Conservation (phyloP, 495 filamentous ascomycete genomes). For the Astrothelium subdiscretum region DNA sequence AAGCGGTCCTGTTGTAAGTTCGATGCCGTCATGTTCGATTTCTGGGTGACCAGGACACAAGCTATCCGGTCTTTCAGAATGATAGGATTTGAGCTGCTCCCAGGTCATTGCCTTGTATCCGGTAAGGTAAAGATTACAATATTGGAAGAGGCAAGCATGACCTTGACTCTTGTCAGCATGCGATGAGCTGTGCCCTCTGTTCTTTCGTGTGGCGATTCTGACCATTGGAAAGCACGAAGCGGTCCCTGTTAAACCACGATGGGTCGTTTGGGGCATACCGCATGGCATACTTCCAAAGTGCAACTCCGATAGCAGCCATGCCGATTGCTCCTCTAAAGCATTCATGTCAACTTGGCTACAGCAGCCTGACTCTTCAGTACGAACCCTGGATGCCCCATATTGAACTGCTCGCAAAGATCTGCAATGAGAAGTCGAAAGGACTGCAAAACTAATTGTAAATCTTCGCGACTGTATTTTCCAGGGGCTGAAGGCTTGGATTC, state of each 20-base stretch:
- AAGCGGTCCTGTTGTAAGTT: conserved; percentile 51
- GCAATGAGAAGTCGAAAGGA: conserved; percentile 45
- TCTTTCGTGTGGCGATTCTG: background rate
- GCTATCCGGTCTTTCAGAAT: conserved; percentile 38
- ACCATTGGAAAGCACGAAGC: conserved; percentile 44
- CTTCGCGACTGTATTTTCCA: background rate
- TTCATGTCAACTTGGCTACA: background rate
- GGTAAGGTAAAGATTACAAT: conserved; percentile 44
- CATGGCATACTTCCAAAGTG: conserved; percentile 43
- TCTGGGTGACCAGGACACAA: conserved; percentile 51
- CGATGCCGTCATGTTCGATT: conserved; percentile 48
- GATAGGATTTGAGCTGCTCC: conserved; percentile 49
- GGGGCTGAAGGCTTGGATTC: background rate
- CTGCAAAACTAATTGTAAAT: conserved; percentile 32
- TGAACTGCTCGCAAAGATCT: conserved; percentile 49
- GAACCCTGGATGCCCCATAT: conserved; percentile 46
- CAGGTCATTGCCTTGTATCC: conserved; percentile 49
- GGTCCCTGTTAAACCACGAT: conserved; percentile 40
- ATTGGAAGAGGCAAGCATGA: conserved; percentile 51
- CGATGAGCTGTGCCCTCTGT: background rate
- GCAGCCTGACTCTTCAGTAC: background rate
- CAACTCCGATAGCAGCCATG: conserved; percentile 44
- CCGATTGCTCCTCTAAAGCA: conserved; percentile 37
- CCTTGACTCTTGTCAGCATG: conserved; percentile 16
- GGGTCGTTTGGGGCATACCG: conserved; percentile 37